Conservation (phyloP, 371 early-diverging fungal genomes). For the Mucor piriformis region DNA sequence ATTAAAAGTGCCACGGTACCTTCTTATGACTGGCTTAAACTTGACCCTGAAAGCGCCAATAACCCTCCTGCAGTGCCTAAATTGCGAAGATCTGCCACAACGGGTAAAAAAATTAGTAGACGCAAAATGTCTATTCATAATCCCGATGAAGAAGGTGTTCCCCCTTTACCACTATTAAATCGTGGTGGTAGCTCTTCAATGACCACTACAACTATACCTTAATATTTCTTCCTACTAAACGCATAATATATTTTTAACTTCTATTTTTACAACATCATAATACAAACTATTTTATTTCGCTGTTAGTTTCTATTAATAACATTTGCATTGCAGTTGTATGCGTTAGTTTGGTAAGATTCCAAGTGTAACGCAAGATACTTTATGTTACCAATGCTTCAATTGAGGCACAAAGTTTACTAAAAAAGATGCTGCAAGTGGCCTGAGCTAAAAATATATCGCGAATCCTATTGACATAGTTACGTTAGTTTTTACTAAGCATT, state of each 20-base stretch:
- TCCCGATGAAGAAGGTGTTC: not conserved
- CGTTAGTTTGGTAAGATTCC: too few relatives aligned
- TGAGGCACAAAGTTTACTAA: too few relatives aligned
- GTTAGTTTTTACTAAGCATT: too few relatives aligned
- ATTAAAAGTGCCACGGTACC: constrained; percentile 41
- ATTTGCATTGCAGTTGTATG: too few relatives aligned
- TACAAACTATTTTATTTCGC: not conserved
- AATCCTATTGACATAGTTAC: too few relatives aligned
- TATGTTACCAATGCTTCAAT: too few relatives aligned
- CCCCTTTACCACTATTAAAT: not conserved
- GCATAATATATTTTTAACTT: not conserved
- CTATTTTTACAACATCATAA: not conserved
- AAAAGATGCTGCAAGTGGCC: too few relatives aligned
- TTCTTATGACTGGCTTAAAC: constrained; percentile 30
- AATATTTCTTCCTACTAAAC: not conserved
- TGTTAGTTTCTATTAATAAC: too few relatives aligned
- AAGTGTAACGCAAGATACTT: too few relatives aligned
- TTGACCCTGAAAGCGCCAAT: constrained; percentile 28
- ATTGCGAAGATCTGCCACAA: constrained; percentile 31
- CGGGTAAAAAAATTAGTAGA: constrained; percentile 20
- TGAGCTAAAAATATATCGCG: too few relatives aligned
- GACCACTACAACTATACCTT: constrained; percentile 1
- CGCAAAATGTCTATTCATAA: constrained; percentile 12
- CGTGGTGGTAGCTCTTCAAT: not conserved
- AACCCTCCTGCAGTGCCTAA: constrained; percentile 11